These are phyloP conservation scores for Mycena chlorophos DNA, from an alignment of 768 basidiomycete genomes.

Conservation along the genomic window DNA sequence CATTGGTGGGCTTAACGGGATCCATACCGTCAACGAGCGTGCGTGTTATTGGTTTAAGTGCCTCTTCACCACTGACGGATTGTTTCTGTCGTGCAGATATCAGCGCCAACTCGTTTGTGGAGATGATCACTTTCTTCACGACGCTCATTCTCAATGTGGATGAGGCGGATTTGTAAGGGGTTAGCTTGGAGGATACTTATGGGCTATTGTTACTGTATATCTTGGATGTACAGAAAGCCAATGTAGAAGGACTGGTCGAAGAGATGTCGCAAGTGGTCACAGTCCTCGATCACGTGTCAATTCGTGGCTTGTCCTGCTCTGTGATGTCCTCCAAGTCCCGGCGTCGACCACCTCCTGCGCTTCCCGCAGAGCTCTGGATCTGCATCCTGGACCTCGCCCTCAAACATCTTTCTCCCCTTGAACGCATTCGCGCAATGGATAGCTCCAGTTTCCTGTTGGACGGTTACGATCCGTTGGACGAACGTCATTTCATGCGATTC, in stretches of 20 bases:
- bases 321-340: not conserved
- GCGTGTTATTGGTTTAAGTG: no score
- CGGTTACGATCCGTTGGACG: not conserved
- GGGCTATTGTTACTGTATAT: not conserved
- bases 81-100: not conserved
- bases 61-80: not conserved
- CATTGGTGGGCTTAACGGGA: conserved; percentile 21
- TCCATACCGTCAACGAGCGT: conserved; percentile 56
- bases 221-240: not conserved
- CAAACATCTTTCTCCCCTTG: not conserved
- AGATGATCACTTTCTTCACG: conserved; percentile 2
- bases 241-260: not conserved
- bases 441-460: not conserved
- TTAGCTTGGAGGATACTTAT: not conserved
- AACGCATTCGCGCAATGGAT: not conserved
- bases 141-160: conserved; percentile 2
- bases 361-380: conserved; percentile 15
- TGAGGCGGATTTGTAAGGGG: not conserved
- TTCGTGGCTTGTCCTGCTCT: not conserved
- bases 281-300: not conserved
- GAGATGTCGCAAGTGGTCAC: not conserved
- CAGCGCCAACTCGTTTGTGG: not conserved
- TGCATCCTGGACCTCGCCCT: conserved; percentile 12
- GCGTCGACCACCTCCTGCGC: not conserved
- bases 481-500: conserved; percentile 1